phyloP scores from a whole-genome alignment of 768 basidiomycete species.

The Rickenella mellea region DNA sequence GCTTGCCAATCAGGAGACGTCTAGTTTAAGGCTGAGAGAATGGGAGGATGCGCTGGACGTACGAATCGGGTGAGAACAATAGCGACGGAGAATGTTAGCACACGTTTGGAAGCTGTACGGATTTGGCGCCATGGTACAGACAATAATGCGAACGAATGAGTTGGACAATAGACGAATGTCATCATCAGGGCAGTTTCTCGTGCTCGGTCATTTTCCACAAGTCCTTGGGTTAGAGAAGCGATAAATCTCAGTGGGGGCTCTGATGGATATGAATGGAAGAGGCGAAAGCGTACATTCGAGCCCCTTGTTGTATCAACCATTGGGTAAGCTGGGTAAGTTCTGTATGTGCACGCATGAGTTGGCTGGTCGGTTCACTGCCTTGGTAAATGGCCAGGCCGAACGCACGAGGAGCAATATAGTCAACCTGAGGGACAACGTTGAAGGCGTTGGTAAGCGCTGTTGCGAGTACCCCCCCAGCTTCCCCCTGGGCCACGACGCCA shows the following conservation, averaged over 20 bases:
- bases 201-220: conserved; percentile 1
- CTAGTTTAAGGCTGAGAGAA: no score
- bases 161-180: no score
- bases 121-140: no score
- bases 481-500: conserved; percentile 40
- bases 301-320: conserved; percentile 48
- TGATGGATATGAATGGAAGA: conserved; percentile 11
- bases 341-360: conserved; percentile 11
- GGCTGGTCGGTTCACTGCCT: background rate
- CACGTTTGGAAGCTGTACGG: no score
- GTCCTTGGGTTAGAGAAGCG: conserved; percentile 1
- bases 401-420: conserved; percentile 78
- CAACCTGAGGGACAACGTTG: conserved; percentile 62
- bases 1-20: no score
- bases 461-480: conserved; percentile 59
- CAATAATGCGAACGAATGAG: no score
- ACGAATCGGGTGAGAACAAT: no score
- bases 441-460: conserved; percentile 67
- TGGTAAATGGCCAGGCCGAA: conserved; percentile 4
- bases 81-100: no score
- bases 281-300: conserved; percentile 45
- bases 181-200: no score
- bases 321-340: conserved; percentile 45
- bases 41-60: no score
- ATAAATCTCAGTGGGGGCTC: background rate